These are phyloP conservation scores for Mucor sp. DNA, from an alignment of 371 early-diverging fungal genomes.

Conservation along the genomic window DNA sequence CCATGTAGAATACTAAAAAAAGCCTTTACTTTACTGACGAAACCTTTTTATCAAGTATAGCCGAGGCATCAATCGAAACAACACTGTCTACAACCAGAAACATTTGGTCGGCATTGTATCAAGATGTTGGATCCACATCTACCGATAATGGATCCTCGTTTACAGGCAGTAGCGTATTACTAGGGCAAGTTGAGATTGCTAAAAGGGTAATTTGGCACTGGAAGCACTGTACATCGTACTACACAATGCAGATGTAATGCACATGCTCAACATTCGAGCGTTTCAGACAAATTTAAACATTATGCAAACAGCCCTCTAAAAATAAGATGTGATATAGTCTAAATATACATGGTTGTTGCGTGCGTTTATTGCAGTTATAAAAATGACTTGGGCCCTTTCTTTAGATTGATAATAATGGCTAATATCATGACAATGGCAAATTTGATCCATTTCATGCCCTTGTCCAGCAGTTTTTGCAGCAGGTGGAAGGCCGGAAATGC, in stretches of 20 bases:
- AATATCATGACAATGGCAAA: slow-evolving; percentile 17
- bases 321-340: background rate
- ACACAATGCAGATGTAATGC: background rate
- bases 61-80: no score
- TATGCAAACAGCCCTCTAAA: background rate
- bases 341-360: background rate
- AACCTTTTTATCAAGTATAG: no score
- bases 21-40: no score
- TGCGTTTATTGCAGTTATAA: background rate
- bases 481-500: background rate
- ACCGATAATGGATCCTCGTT: no score
- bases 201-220: no score
- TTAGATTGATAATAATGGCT: slow-evolving; percentile 16
- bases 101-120: no score
- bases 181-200: no score
- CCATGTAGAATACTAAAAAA: no score
- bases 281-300: background rate
- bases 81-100: no score
- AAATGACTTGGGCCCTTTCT: background rate
- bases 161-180: no score
- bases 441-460: slow-evolving; percentile 11
- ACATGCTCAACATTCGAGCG: background rate
- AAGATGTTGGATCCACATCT: no score
- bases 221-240: no score
- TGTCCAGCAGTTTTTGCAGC: background rate